Evolutionary conservation across 768 basidiomycete genomes (phyloP).

Genomic region (Leccinum fibrillosum): DNA sequence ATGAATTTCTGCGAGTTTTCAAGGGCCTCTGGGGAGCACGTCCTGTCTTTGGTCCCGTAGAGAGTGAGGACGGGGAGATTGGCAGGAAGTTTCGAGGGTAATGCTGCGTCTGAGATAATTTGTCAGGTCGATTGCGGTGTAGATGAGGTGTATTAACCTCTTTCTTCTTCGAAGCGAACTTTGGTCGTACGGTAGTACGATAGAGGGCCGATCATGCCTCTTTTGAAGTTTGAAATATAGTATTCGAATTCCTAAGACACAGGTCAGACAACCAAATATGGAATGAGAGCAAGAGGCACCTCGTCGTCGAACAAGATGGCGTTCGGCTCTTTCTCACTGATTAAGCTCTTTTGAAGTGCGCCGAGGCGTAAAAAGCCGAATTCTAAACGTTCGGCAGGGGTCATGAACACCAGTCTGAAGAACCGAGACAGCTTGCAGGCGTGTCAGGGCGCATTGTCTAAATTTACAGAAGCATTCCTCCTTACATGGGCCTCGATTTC

Average conservation of each 20-base stretch:
- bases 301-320: constrained; percentile 19
- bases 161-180: constrained; percentile 65
- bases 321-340: constrained; percentile 1
- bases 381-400: neutral
- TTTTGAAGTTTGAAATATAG: constrained; percentile 31
- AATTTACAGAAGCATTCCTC: neutral
- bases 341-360: constrained; percentile 9
- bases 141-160: constrained; percentile 21
- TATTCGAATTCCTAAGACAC: constrained; percentile 52
- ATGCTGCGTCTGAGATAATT: constrained; percentile 35
- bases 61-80: constrained; percentile 60
- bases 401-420: constrained; percentile 13
- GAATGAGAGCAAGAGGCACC: constrained; percentile 8
- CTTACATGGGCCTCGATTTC: constrained; percentile 59
- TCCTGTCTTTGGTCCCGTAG: constrained; percentile 42
- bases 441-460: constrained; percentile 10
- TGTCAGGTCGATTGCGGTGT: neutral
- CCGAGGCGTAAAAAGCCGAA: neutral
- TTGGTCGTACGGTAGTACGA: constrained; percentile 71
- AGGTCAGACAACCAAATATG: neutral
- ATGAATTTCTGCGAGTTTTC: constrained; percentile 48
- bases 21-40: constrained; percentile 39
- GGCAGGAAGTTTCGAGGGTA: constrained; percentile 41
- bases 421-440: constrained; percentile 26
- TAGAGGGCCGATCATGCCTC: constrained; percentile 65